Evolutionary conservation across 140 eudicot genomes (phyloP), one percentile per base, ranked within the genome.

Genomic region (Bidens hawaiensis): DNA sequence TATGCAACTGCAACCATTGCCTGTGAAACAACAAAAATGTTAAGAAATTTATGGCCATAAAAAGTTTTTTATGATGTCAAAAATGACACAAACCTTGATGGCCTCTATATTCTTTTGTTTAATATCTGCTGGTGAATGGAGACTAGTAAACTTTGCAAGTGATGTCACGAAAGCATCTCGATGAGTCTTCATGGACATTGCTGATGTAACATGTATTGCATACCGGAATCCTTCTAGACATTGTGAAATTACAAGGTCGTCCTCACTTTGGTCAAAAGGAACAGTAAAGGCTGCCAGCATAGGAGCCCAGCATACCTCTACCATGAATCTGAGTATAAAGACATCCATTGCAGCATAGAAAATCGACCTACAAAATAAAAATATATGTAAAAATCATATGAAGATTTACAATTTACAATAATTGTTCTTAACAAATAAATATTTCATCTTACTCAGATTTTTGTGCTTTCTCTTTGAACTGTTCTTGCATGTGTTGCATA

Each of bases 241-340:
- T 50, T 78, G 93, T 54, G 78, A 73, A 71, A 88, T 80, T 16
- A 94, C 79, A 43, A 79, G 51, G 12, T 88, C 97, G 52, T 94
- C 99, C 46, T 94, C 97, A 64, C 94, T 88, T 79, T 85, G 99
- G 74, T 94, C 99, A 77, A 94, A 86, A 43, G 99, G 97, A 68
- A 94, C 99, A 72, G 94, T 94, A 73, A 94, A 94, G 48, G 99
- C 99, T 75, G 97, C 99, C 82, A 94, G 64, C 99, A 94, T 94
- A n/a, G 99, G 99, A 73, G 99, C 99, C 99, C 99, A 94, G 74
- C 95, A 94, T 64, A 68, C 97, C 77, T 94, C 99, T 10, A 94
- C 64, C 99, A 94, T 94, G 85, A 94, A 94, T 62, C 90, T 79
- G 5, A 94, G 86, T 76, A 94, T 94, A 75, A 88, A 84, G 21